These are phyloP conservation scores for Babesia caballi DNA, from an alignment of 169 alveolate species.

Conservation along the genomic window DNA sequence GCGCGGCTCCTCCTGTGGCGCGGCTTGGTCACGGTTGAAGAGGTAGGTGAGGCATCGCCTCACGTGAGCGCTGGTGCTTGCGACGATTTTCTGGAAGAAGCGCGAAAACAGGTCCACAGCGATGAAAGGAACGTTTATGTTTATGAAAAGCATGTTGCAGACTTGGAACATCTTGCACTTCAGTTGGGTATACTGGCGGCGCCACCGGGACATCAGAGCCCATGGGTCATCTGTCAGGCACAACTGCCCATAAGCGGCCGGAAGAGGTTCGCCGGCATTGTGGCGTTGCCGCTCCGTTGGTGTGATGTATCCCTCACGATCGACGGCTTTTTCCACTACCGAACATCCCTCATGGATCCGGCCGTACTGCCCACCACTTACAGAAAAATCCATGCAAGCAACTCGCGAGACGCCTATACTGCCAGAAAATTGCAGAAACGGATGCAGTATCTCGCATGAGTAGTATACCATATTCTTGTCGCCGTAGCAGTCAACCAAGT, in stretches of 20 bases:
- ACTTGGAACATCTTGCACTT: conserved; percentile 39
- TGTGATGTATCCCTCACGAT: neutral
- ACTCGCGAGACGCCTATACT: neutral
- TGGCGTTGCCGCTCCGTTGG: too few relatives aligned
- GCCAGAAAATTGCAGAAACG: neutral
- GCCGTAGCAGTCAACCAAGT: conserved; percentile 5
- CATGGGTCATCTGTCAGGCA: neutral
- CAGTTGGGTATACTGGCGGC: conserved; percentile 1
- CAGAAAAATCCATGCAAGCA: neutral
- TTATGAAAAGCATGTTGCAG: conserved; percentile 37
- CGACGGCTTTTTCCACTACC: neutral
- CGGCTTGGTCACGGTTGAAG: conserved; percentile 15
- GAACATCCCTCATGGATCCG: neutral
- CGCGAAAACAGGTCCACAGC: conserved; percentile 31
- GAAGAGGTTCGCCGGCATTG: neutral
- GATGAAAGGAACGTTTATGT: conserved; percentile 35
- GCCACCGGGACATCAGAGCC: conserved; percentile 8
- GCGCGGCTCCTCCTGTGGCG: too few relatives aligned
- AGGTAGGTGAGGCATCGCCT: neutral
- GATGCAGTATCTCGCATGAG: neutral
- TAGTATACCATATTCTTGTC: conserved; percentile 6
- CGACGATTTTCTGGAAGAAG: conserved; percentile 1
- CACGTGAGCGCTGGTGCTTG: neutral
- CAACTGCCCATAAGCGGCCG: neutral
- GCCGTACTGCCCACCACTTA: neutral